phyloP scores from a whole-genome alignment of 2,329 filamentous ascomycete genomes.

The Ambrosiella beaveri region DNA sequence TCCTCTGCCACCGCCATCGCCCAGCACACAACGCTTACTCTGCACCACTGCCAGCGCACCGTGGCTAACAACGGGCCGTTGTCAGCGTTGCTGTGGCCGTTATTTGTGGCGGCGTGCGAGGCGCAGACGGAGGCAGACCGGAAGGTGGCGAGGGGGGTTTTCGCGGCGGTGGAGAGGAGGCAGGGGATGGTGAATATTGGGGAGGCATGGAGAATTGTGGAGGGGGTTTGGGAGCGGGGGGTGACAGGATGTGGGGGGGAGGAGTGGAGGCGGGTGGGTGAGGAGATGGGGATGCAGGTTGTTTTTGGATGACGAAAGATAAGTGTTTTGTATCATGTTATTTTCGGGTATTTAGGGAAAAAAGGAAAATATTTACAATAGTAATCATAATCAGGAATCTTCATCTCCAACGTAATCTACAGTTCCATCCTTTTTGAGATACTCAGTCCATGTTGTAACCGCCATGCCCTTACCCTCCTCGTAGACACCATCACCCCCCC shows the following conservation, averaged over 20 bases:
- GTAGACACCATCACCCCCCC: not conserved
- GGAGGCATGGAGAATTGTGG: constrained; percentile 41
- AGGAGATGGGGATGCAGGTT: constrained; percentile 40
- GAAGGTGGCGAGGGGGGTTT: constrained; percentile 31
- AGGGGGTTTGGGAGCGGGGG: constrained; percentile 42
- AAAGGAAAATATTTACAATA: not conserved
- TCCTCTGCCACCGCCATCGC: constrained; percentile 31
- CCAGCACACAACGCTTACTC: constrained; percentile 31
- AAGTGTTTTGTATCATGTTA: not conserved
- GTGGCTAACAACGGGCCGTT: constrained; percentile 41
- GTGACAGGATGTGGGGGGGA: not conserved
- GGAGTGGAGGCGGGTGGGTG: constrained; percentile 37
- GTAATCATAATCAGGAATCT: not conserved
- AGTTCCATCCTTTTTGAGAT: not conserved
- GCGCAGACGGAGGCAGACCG: constrained; percentile 33
- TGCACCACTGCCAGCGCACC: constrained; percentile 37
- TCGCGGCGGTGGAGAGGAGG: constrained; percentile 33
- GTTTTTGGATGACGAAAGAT: constrained; percentile 34
- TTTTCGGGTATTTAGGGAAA: not conserved
- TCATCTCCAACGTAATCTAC: not conserved
- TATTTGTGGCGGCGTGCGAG: constrained; percentile 50
- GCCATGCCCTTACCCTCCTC: not conserved
- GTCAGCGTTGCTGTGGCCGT: constrained; percentile 45
- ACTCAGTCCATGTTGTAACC: constrained; percentile 5
- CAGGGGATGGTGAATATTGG: constrained; percentile 51